phyloP scores from a whole-genome alignment of 1,139 yeast genomes.

The Saccharomyces uvarum region DNA sequence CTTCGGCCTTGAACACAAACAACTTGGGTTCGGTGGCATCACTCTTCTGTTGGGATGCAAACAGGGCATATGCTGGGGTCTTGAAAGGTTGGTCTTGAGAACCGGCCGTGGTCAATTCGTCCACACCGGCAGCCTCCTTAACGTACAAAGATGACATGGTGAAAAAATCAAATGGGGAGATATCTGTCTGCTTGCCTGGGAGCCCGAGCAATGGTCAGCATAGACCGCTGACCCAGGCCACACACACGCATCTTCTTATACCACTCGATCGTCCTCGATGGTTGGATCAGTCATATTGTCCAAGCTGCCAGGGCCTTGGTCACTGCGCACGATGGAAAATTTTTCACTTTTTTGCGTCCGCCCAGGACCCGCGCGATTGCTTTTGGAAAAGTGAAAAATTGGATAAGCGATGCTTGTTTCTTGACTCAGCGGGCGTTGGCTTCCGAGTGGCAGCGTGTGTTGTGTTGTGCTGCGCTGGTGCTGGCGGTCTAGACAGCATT shows the following conservation, averaged over 20 bases:
- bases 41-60: conserved; percentile 27
- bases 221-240: neutral
- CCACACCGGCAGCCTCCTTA: conserved; percentile 65
- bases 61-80: conserved; percentile 79
- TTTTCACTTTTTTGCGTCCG: conserved; percentile 1
- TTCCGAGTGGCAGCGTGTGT: neutral
- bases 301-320: neutral
- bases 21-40: conserved; percentile 46
- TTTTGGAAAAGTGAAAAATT: neutral
- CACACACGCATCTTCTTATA: neutral
- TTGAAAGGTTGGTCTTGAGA: conserved; percentile 62
- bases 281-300: neutral
- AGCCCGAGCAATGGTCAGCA: neutral
- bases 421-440: neutral
- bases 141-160: conserved; percentile 43
- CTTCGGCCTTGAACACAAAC: conserved; percentile 60
- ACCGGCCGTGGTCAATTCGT: conserved; percentile 50
- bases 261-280: neutral
- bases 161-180: neutral
- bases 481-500: neutral
- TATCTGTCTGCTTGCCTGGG: neutral
- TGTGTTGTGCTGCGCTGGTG: neutral
- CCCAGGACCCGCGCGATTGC: neutral
- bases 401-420: neutral
- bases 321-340: neutral